Base-by-base conservation (phyloP, 2,329 filamentous ascomycete genomes). In the Fusarium marasasianum region DNA sequence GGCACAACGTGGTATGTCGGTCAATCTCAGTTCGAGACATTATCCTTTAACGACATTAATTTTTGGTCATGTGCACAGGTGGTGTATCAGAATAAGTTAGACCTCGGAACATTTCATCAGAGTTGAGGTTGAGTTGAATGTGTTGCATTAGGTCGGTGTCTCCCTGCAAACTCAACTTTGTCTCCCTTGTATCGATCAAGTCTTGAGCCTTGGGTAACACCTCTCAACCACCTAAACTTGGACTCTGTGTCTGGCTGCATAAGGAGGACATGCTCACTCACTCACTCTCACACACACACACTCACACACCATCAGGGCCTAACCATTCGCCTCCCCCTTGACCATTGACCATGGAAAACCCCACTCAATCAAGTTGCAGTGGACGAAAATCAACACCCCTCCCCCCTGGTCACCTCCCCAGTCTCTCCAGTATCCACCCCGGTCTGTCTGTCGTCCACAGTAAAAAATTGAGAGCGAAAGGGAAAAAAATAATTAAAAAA, bases 391-490 rank as follows among this genome's bases (percentile, higher is more conserved):
- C 69, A 66, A 73, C 74, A 74, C 74, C 61, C 74, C 74, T 60
- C 72, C 74, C 47, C 74, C 74, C 62, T 41, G 40, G 54, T 53
- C 62, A n/a, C 72, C 53, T 73, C 56, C 75, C 74, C 72, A 73
- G 72, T 72, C 68, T 76, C 72, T 72, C 74, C 75, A 77, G 74
- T 76, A 64, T 57, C 61, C 61, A 75, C 74, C 72, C 74, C 72
- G 70, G 74, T 71, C 74, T 69, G 48, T 54, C 64, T 73, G 61
- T 62, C 47, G 57, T 73, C 60, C 71, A 72, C 70, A 70, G 66
- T 54, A 64, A 73, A 73, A 63, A 66, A 63, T 55, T 57, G 40
- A 57, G 71, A 55, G 45, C 43, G 33, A 38, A 44, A 53, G 44
- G 56, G 31, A 61, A 73, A 66, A 54, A 73, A 73, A 54, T n/a